Percentiles rank a stretch among this genome's conserved stretches.
Evolutionary conservation across 2,329 filamentous ascomycete species (phyloP).

Genomic region (Lecanicillium sp.): DNA sequence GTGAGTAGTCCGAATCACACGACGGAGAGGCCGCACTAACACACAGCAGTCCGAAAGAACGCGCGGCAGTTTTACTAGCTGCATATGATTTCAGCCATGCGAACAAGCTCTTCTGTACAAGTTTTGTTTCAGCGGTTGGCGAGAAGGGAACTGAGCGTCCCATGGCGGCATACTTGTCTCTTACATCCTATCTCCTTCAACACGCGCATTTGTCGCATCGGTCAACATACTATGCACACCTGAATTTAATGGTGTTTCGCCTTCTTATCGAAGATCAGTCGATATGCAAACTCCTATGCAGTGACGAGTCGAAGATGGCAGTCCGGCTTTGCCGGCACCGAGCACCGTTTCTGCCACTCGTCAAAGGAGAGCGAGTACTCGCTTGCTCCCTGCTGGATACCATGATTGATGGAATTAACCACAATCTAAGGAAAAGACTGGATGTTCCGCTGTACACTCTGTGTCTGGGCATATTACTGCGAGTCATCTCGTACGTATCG

Average conservation of each 20-base stretch:
- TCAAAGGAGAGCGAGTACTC: constrained; percentile 65
- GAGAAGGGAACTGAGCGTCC: constrained; percentile 65
- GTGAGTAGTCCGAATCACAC: constrained; percentile 41
- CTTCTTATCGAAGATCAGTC: constrained; percentile 80
- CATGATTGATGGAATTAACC: constrained; percentile 85
- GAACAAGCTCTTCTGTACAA: constrained; percentile 92
- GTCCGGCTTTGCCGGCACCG: constrained; percentile 87
- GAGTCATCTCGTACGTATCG: constrained; percentile 77
- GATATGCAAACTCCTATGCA: constrained; percentile 78
- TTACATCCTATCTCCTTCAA: constrained; percentile 88
- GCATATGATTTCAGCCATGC: constrained; percentile 91
- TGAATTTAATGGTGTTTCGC: constrained; percentile 79
- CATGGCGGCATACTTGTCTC: constrained; percentile 75
- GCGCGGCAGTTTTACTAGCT: constrained; percentile 74
- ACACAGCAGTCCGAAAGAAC: constrained; percentile 60
- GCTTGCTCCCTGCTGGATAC: constrained; percentile 76
- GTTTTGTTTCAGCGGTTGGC: constrained; percentile 60
- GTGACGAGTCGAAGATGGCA: constrained; percentile 63
- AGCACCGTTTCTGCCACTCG: constrained; percentile 74
- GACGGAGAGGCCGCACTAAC: constrained; percentile 16
- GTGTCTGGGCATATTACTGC: constrained; percentile 73
- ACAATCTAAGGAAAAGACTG: constrained; percentile 81
- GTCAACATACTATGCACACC: constrained; percentile 74
- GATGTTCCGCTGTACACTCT: constrained; percentile 82
- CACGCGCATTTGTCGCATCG: constrained; percentile 82